A percentile compares a stretch with the other conserved stretches of the same genome.
phyloP scores from a whole-genome alignment of 1,139 yeast genomes.

The Sugiyamaella pinicola region DNA sequence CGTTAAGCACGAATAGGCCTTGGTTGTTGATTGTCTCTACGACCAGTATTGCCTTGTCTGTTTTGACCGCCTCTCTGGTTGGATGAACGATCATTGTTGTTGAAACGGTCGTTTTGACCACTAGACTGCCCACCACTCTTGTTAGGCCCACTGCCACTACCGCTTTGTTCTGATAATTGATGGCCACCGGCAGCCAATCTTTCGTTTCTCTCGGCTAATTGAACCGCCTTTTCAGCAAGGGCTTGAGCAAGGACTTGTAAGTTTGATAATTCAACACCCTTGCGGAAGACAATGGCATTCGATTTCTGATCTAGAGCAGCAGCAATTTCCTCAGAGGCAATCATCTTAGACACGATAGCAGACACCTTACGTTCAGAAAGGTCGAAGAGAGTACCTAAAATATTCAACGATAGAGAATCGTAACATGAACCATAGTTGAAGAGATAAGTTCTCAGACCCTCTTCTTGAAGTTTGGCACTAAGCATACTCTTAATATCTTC shows the following conservation, averaged over 20 bases:
- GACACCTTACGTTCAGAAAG: constrained; percentile 58
- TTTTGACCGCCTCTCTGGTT: constrained; percentile 23
- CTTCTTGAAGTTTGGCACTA: constrained; percentile 76
- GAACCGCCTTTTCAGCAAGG: constrained; percentile 82
- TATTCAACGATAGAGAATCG: constrained; percentile 69
- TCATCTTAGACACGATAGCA: constrained; percentile 71
- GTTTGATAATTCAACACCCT: constrained; percentile 79
- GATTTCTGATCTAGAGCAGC: constrained; percentile 66
- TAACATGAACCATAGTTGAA: constrained; percentile 81
- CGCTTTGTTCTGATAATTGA: constrained; percentile 39
- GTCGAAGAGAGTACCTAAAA: constrained; percentile 68
- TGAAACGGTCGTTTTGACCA: constrained; percentile 19
- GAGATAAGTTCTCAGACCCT: constrained; percentile 87
- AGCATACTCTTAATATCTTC: constrained; percentile 68
- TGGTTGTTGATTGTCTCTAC: constrained; percentile 24
- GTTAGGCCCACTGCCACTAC: constrained; percentile 20
- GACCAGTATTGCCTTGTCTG: constrained; percentile 21
- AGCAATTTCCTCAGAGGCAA: constrained; percentile 71
- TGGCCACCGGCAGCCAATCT: constrained; percentile 78
- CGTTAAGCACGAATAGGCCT: constrained; percentile 25
- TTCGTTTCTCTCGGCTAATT: constrained; percentile 83
- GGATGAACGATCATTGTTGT: constrained; percentile 14
- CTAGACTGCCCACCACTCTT: constrained; percentile 24
- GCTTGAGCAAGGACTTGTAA: constrained; percentile 87
- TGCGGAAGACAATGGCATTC: constrained; percentile 60